phyloP scores from a whole-genome alignment of 345 rosid genomes.

The Camelina hispida region DNA sequence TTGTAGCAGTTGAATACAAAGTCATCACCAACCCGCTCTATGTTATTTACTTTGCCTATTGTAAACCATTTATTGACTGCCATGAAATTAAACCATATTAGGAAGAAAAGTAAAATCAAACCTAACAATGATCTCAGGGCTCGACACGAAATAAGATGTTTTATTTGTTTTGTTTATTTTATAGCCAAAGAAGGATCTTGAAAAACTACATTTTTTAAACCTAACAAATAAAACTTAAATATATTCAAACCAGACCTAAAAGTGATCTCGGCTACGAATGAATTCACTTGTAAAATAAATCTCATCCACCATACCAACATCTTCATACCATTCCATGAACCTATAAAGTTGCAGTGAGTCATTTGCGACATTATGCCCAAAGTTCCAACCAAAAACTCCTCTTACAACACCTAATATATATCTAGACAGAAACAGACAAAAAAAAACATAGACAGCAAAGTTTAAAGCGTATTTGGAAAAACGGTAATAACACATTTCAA shows the following conservation, averaged over 20 bases:
- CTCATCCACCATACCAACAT: slow-evolving; percentile 29
- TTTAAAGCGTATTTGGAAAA: background rate
- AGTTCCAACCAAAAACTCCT: slow-evolving; percentile 2
- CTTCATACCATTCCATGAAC: slow-evolving; percentile 12
- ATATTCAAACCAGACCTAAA: slow-evolving; percentile 52
- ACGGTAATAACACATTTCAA: background rate
- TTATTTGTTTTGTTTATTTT: background rate
- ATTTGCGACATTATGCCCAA: background rate
- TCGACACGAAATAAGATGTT: slow-evolving; percentile 20
- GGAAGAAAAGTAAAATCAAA: slow-evolving; percentile 22
- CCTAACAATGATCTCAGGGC: slow-evolving; percentile 20
- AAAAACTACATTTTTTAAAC: background rate
- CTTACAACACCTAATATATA: background rate
- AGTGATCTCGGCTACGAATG: background rate
- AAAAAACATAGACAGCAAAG: background rate
- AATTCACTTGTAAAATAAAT: background rate
- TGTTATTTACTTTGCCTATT: slow-evolving; percentile 23
- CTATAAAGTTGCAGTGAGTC: background rate
- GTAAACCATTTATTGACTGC: slow-evolving; percentile 11
- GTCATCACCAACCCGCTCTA: slow-evolving; percentile 67
- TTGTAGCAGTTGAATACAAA: slow-evolving; percentile 61
- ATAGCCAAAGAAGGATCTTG: background rate
- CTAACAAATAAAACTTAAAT: background rate
- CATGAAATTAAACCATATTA: slow-evolving; percentile 5
- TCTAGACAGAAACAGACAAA: background rate